phyloP scores from a whole-genome alignment of 2,329 filamentous ascomycete species.

The Xylariaceae sp. region DNA sequence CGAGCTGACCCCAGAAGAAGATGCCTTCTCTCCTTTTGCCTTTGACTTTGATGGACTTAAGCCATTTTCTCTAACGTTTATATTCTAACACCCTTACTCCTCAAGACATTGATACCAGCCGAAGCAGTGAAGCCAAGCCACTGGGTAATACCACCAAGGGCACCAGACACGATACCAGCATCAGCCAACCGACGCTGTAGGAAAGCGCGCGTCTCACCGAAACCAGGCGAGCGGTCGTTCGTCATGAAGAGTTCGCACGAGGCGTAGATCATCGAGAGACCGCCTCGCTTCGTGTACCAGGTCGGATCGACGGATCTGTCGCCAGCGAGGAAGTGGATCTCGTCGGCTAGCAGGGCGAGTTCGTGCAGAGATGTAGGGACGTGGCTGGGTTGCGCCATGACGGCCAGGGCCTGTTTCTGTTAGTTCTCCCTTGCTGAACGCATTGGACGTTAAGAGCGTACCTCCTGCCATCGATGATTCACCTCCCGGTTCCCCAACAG shows the following conservation, averaged over 20 bases:
- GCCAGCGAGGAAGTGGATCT: constrained; percentile 83
- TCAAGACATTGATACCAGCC: constrained; percentile 72
- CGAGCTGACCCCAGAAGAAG: background rate
- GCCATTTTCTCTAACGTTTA: constrained; percentile 33
- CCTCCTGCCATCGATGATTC: constrained; percentile 80
- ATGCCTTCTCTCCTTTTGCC: too few species aligned
- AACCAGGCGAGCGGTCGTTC: constrained; percentile 70
- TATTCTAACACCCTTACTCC: constrained; percentile 82
- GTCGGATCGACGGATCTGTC: constrained; percentile 75
- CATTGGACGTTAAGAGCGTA: constrained; percentile 37
- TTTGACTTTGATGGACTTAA: too few species aligned
- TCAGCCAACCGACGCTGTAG: constrained; percentile 71
- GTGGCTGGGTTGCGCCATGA: constrained; percentile 82
- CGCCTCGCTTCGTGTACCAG: constrained; percentile 71
- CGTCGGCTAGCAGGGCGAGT: constrained; percentile 76
- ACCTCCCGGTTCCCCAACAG: constrained; percentile 69
- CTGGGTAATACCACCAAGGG: constrained; percentile 59
- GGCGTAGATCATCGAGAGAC: constrained; percentile 56
- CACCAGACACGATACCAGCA: constrained; percentile 55
- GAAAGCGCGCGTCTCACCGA: constrained; percentile 72
- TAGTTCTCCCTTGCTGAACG: background rate
- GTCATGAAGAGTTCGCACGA: constrained; percentile 91
- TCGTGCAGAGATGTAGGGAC: constrained; percentile 72
- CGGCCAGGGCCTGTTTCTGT: constrained; percentile 63
- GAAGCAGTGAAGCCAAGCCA: constrained; percentile 80